Evolutionary conservation across 164 flowering plant species (phyloP).

Genomic region (Stephania yunnanensis): DNA sequence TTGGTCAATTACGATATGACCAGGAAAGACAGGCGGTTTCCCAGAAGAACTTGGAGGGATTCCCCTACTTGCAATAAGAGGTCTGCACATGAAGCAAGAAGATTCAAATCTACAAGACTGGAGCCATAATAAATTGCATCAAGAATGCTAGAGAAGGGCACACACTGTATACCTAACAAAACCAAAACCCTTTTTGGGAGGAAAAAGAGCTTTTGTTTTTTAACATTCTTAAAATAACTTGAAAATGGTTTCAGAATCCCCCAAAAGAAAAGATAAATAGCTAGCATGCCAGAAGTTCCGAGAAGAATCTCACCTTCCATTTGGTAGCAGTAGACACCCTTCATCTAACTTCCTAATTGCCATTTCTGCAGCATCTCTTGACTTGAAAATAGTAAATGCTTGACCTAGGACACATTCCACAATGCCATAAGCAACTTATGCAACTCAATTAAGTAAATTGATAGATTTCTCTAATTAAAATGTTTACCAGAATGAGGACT

Average conservation of each 20-base stretch:
- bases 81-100: conserved; percentile 36
- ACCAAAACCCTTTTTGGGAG: background rate
- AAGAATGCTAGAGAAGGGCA: background rate
- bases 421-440: background rate
- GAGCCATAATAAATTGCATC: background rate
- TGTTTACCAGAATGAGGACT: conserved; percentile 57
- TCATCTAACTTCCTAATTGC: conserved; percentile 39
- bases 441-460: background rate
- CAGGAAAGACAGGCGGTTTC: conserved; percentile 34
- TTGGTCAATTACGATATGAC: conserved; percentile 57
- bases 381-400: conserved; percentile 65
- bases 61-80: conserved; percentile 42
- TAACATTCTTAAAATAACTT: background rate
- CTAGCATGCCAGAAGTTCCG: background rate
- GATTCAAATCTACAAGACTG: background rate
- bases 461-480: background rate
- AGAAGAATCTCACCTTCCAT: conserved; percentile 50
- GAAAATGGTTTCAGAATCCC: background rate
- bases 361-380: conserved; percentile 56
- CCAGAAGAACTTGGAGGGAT: conserved; percentile 24
- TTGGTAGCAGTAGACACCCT: conserved; percentile 61
- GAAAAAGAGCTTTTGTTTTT: background rate
- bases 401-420: conserved; percentile 44
- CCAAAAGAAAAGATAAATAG: background rate
- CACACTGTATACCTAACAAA: background rate